Percentiles rank a stretch among this genome's conserved stretches.
Evolutionary conservation across 2,329 filamentous ascomycete species (phyloP).

Genomic region (Elsinoe batatas): DNA sequence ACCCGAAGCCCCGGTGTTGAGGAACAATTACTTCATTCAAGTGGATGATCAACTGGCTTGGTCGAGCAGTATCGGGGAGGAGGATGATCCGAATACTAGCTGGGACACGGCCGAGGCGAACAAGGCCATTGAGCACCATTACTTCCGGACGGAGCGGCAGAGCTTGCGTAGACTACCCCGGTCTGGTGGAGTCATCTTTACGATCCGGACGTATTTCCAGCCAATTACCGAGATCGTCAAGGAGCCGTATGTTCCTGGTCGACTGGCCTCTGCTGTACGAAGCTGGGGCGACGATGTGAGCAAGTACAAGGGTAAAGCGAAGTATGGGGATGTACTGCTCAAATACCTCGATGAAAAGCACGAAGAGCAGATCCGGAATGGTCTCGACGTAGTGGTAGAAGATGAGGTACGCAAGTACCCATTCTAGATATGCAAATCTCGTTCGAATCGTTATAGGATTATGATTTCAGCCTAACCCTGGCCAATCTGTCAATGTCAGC

Average conservation of each 20-base stretch:
- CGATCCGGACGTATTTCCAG: conserved; percentile 71
- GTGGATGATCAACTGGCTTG: conserved; percentile 69
- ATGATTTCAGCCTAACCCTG: neutral
- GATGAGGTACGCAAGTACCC: conserved; percentile 55
- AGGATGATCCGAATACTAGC: conserved; percentile 54
- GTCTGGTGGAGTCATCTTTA: conserved; percentile 52
- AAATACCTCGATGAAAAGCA: conserved; percentile 69
- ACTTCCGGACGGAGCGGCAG: conserved; percentile 69
- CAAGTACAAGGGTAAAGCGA: conserved; percentile 67
- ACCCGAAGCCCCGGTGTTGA: conserved; percentile 54
- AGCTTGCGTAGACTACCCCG: conserved; percentile 43
- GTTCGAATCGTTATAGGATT: neutral
- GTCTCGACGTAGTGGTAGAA: conserved; percentile 53
- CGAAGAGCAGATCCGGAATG: conserved; percentile 58
- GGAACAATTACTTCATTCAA: conserved; percentile 84
- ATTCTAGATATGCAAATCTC: conserved; percentile 29
- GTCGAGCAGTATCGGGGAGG: conserved; percentile 64
- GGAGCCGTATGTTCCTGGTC: conserved; percentile 67
- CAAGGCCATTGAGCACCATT: conserved; percentile 61
- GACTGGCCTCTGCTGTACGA: conserved; percentile 65
- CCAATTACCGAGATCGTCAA: conserved; percentile 56
- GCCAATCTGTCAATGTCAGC: conserved; percentile 4
- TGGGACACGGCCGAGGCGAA: conserved; percentile 73
- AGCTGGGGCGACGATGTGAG: conserved; percentile 75
- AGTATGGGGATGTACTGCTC: conserved; percentile 62